Percentiles rank a stretch among this genome's conserved stretches.
Conservation (phyloP, 140 eudicot species). For the Bidens hawaiensis region DNA sequence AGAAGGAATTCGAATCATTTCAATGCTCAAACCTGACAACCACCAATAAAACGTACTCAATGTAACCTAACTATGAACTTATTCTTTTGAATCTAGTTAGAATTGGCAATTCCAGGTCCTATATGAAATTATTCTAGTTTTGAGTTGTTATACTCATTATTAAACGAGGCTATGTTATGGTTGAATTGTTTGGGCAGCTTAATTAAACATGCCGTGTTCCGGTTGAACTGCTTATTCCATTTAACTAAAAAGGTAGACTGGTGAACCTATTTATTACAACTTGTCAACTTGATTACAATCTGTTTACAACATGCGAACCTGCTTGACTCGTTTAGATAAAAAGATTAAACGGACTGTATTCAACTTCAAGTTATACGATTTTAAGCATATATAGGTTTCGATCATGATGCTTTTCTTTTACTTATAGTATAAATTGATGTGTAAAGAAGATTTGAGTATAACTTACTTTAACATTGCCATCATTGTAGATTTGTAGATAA, state of each 20-base stretch:
- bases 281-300: no score
- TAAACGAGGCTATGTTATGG: no score
- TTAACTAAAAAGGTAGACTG: not conserved
- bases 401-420: not conserved
- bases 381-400: not conserved
- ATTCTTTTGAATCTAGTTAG: not conserved
- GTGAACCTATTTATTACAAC: not conserved
- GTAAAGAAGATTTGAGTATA: not conserved
- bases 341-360: not conserved
- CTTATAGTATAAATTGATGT: not conserved
- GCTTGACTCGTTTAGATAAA: not conserved
- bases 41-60: not conserved
- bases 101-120: not conserved
- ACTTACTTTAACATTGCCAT: not conserved
- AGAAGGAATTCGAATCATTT: not conserved
- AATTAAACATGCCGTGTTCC: no score
- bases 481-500: not conserved
- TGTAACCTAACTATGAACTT: not conserved
- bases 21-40: not conserved
- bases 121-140: not conserved
- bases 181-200: not conserved
- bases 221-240: no score
- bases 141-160: not conserved
- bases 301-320: not conserved
- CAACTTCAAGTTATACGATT: not conserved